phyloP scores from a whole-genome alignment of 2,329 filamentous ascomycete species.

The Pestalotiopsis sp. region DNA sequence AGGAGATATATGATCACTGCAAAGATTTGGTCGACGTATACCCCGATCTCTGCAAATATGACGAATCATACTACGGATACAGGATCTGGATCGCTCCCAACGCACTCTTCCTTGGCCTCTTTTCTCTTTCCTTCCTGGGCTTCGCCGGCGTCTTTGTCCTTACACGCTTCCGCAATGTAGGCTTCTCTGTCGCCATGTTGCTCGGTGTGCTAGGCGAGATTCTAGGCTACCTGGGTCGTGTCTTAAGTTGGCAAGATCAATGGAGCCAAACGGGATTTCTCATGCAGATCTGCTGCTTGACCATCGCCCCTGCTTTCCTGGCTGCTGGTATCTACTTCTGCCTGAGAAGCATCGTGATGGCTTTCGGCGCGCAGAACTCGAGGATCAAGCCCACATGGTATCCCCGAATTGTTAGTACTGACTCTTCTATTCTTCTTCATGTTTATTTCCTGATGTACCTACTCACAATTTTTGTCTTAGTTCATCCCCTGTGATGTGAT shows the following conservation, averaged over 20 bases:
- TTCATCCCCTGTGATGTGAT: slow-evolving; percentile 67
- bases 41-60: slow-evolving; percentile 17
- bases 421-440: neutral
- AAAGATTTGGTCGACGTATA: slow-evolving; percentile 1
- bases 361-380: slow-evolving; percentile 51
- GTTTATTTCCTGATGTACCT: neutral
- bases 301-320: slow-evolving; percentile 66
- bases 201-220: slow-evolving; percentile 57
- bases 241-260: slow-evolving; percentile 56
- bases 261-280: slow-evolving; percentile 50
- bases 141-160: slow-evolving; percentile 53
- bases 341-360: slow-evolving; percentile 50
- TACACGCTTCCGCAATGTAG: slow-evolving; percentile 46
- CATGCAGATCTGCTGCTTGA: slow-evolving; percentile 63
- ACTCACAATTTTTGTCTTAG: slow-evolving; percentile 24
- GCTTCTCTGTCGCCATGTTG: slow-evolving; percentile 54
- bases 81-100: slow-evolving; percentile 56
- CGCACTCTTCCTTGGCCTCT: slow-evolving; percentile 47
- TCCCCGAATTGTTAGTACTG: slow-evolving; percentile 45
- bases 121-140: slow-evolving; percentile 2
- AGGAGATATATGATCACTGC: neutral
- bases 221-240: slow-evolving; percentile 59
- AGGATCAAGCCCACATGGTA: slow-evolving; percentile 47
- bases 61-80: slow-evolving; percentile 49
- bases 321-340: slow-evolving; percentile 66